Conservation (phyloP, 345 rosid genomes). For the Eucalyptus curtisii region DNA sequence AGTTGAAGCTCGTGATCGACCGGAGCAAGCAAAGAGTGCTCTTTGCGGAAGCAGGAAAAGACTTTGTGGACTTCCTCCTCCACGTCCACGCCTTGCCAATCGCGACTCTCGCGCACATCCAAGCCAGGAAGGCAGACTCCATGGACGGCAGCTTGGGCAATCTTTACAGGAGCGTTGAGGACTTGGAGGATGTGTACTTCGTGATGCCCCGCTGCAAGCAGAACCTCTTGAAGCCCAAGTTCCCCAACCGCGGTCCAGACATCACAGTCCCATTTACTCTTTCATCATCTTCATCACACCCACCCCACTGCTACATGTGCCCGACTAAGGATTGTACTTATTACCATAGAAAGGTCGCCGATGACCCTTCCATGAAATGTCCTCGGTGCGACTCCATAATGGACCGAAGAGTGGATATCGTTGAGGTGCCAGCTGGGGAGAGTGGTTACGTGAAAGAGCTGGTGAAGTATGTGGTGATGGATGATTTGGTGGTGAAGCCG, state of each 20-base stretch:
- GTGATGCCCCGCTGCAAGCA: not conserved
- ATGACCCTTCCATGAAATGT: not conserved
- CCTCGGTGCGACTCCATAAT: not conserved
- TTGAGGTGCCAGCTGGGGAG: not conserved
- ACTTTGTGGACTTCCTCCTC: slow-evolving; percentile 19
- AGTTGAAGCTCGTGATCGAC: not conserved
- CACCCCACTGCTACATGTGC: not conserved
- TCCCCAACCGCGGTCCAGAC: not conserved
- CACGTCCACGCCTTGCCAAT: slow-evolving; percentile 1
- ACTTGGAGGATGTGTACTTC: not conserved
- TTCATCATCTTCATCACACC: not conserved
- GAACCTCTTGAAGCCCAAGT: not conserved
- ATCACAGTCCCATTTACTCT: not conserved
- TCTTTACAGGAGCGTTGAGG: not conserved
- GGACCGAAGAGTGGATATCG: not conserved
- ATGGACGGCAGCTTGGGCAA: not conserved
- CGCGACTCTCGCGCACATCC: not conserved
- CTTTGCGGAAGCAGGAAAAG: slow-evolving; percentile 14
- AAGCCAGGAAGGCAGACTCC: not conserved
- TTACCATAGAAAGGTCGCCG: not conserved
- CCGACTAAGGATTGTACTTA: not conserved
- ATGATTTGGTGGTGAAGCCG: slow-evolving; percentile 7
- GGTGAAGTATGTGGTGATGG: slow-evolving; percentile 18
- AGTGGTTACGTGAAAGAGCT: slow-evolving; percentile 18
- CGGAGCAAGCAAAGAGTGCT: not conserved